Evolutionary conservation across 306 rosid species (phyloP).

Genomic region (Fragaria ananassa): DNA sequence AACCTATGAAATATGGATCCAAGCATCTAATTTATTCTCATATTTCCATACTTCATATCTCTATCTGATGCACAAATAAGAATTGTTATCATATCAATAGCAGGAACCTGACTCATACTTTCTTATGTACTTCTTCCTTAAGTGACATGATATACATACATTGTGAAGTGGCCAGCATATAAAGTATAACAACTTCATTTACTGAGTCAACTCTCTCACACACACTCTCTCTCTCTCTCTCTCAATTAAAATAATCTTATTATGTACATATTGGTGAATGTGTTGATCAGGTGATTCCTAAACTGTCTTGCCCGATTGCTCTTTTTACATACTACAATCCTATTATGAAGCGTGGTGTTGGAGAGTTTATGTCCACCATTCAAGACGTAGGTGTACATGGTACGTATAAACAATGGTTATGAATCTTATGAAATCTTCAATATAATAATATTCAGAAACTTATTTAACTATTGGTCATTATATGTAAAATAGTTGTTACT

Average conservation of each 20-base stretch:
- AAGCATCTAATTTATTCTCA: not conserved
- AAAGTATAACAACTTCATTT: not conserved
- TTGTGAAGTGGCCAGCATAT: not conserved
- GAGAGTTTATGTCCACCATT: constrained; percentile 62
- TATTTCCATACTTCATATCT: not conserved
- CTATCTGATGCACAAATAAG: not conserved
- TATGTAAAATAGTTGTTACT: not conserved
- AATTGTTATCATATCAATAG: not conserved
- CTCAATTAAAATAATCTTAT: constrained; percentile 1
- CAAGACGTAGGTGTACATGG: constrained; percentile 75
- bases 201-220: too few relatives aligned
- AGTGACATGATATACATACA: not conserved
- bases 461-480: not conserved
- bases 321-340: constrained; percentile 87
- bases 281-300: constrained; percentile 68
- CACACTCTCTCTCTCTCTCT: too few relatives aligned
- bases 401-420: constrained; percentile 29
- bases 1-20: not conserved
- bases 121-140: not conserved
- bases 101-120: not conserved
- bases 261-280: constrained; percentile 22
- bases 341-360: constrained; percentile 79
- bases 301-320: constrained; percentile 79
- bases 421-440: constrained; percentile 4
- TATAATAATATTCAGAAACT: constrained; percentile 9